Evolutionary conservation across 352 stramenopile species (phyloP), one percentile per base, ranked within the genome.

Genomic region (Pythium phragmiticola): DNA sequence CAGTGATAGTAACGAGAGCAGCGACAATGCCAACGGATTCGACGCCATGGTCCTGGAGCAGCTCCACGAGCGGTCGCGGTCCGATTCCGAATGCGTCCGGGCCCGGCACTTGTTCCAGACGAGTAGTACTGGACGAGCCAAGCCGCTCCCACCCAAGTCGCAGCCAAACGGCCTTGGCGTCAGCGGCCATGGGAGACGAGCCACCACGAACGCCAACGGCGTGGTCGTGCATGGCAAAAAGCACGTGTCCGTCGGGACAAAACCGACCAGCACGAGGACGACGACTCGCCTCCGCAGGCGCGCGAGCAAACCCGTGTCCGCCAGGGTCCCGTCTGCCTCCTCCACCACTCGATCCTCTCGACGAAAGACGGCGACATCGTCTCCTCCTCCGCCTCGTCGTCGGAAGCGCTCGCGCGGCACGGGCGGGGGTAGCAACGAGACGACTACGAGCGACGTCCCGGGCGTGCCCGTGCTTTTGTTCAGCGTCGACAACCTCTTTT

Each of bases 401-500:
- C 52, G 61, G 19, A 57, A 49, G 13, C 61, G 53, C 21, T 48
- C 26, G 5, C 56, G 56, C 4, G 30, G 56, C n/a, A 30, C 4
- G 26, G 56, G 42, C 26, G n/a, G 11, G 7, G 21, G 14, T 14
- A 54, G 8, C 49, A 39, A 34, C 7, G n/a, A 12, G 37, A 17
- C 37, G 37, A 42, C 37, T 16, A 42, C 46, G 11, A 50, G 42
- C 19, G 17, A 45, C 3, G 7, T 33, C 11, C 48, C 63, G 21
- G 66, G 39, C 49, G 80, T 89, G 0, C 83, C 83, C 7, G 75
- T 86, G 39, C 62, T 97, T 51, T 64, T 56, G 21, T 96, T 97
- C 59, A 68, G 81, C n/a, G 81, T 95, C 19, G 76, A 95, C 46
- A 87, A 95, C 48, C 68, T 93, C 13, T 97, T 98, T 63, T 92